Base-by-base conservation (phyloP, 495 filamentous ascomycete genomes). In the Aspergillus ostianus region DNA sequence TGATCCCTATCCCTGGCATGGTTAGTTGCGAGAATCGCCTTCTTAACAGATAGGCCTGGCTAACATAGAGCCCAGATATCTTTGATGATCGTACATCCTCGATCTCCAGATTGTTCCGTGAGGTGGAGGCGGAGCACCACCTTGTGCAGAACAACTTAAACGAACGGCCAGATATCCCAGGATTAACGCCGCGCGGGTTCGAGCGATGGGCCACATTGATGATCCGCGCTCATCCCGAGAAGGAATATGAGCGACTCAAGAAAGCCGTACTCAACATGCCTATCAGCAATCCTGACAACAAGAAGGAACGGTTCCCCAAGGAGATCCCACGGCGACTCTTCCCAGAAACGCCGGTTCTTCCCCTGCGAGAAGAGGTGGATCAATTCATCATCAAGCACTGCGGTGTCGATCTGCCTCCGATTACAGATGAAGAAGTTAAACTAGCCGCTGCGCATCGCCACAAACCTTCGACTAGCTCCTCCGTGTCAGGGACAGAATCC, bases 131-230 rank as follows among this genome's bases (percentile, higher is more conserved):
- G 63, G 82, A 93, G 64, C 91, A 96, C 67, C 89, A 93, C 71
- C 82, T 96, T 13, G 82, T 96, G 1, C 93, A 92, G 61, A 73
- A 80, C 21, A 76, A 81, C 30, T 64, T 80, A 17, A 77, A 79
- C 13, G 78, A 84, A 51, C 72, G 79, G 55, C 91, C 93, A 4
- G 82, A 82, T 48, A 81, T 91, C 32, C 93, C 93, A 2, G 88
- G 83, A 15, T 77, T 97, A 17, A 96, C 93, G 1, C 88, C 90
- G 3, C 65, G 78, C 29, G 93, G 93, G 4, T 98, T 96, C 69
- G 81, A 88, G 59, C 74, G 74, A 55, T 96, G 90, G 86, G 85
- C 89, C 70, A 91, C 89, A 0, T 73, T 85, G 20, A 79, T 89
- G 73, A 88, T 96, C 51, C 84, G 85, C 64, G 88, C 90, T 15